Percentiles rank a stretch among this genome's conserved stretches.
These are phyloP conservation scores for Wickerhamiella parazyma DNA, from an alignment of 805 yeast genomes.

Conservation along the genomic window DNA sequence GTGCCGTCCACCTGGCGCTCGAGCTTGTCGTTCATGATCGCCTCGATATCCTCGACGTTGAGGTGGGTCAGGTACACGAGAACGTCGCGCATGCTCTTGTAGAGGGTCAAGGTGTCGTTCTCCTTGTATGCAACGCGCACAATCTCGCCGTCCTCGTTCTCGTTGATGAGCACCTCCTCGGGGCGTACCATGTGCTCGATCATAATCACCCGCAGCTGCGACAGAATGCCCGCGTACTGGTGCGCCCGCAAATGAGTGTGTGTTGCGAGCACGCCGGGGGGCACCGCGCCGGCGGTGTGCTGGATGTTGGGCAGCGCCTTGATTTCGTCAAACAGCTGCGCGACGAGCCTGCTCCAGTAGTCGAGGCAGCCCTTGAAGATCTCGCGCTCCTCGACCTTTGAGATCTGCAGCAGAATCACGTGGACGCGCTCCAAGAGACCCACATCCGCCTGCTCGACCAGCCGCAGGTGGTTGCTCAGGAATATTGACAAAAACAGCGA, in stretches of 20 bases:
- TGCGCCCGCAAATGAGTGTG: conserved; percentile 70
- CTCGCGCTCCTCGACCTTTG: conserved; percentile 90
- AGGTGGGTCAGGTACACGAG: conserved; percentile 89
- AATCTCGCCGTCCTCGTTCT: conserved; percentile 97
- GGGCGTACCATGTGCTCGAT: conserved; percentile 98
- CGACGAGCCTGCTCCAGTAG: conserved; percentile 84
- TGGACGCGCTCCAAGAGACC: conserved; percentile 60
- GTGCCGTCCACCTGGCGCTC: conserved; percentile 88
- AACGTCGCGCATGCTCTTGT: conserved; percentile 91
- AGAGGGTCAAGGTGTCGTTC: conserved; percentile 89
- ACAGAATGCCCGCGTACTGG: conserved; percentile 60
- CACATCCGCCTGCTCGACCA: conserved; percentile 34
- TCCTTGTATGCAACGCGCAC: conserved; percentile 95
- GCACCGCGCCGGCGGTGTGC: conserved; percentile 59
- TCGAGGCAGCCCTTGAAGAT: conserved; percentile 90
- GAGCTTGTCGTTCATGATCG: conserved; percentile 82
- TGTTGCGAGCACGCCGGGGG: conserved; percentile 63
- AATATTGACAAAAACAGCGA: conserved; percentile 87
- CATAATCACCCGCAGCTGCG: conserved; percentile 78
- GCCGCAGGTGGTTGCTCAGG: conserved; percentile 59
- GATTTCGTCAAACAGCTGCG: conserved; percentile 69
- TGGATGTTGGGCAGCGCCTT: conserved; percentile 54
- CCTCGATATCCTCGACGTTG: conserved; percentile 87
- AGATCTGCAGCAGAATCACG: conserved; percentile 66
- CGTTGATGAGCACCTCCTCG: conserved; percentile 92